Percentiles rank a stretch among this genome's conserved stretches.
Evolutionary conservation across 2,329 filamentous ascomycete genomes (phyloP).

Genomic region (Dendrostoma leiphaemia): DNA sequence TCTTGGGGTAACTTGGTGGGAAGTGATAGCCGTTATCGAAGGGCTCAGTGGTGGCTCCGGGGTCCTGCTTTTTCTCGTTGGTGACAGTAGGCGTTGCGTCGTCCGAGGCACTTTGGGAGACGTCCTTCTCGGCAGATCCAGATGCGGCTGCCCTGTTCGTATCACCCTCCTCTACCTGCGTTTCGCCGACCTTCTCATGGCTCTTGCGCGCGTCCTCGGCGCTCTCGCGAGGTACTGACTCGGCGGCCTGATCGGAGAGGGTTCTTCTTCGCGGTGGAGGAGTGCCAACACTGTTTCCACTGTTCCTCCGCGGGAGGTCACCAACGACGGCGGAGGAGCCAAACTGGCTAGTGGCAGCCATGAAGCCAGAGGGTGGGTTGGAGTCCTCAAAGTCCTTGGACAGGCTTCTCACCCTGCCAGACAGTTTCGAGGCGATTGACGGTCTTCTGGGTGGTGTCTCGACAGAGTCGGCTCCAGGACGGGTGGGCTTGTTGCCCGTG

Average conservation of each 20-base stretch:
- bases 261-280: slow-evolving; percentile 7
- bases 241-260: slow-evolving; percentile 4
- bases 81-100: slow-evolving; percentile 24
- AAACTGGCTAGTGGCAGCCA: slow-evolving; percentile 45
- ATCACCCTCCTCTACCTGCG: neutral
- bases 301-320: slow-evolving; percentile 13
- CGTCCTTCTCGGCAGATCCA: neutral
- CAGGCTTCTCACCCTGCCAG: slow-evolving; percentile 19
- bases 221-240: slow-evolving; percentile 3
- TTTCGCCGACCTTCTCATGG: neutral
- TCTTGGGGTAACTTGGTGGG: slow-evolving; percentile 59
- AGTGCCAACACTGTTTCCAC: neutral
- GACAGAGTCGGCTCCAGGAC: slow-evolving; percentile 1
- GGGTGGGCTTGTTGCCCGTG: slow-evolving; percentile 2
- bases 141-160: neutral
- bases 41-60: slow-evolving; percentile 32
- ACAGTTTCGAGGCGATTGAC: slow-evolving; percentile 17
- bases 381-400: slow-evolving; percentile 41
- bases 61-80: slow-evolving; percentile 23
- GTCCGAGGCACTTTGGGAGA: slow-evolving; percentile 20
- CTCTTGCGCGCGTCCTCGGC: neutral
- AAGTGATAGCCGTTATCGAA: slow-evolving; percentile 67
- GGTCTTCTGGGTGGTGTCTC: slow-evolving; percentile 15
- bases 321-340: slow-evolving; percentile 36
- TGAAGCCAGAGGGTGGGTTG: slow-evolving; percentile 45